Percentiles rank a stretch among this genome's conserved stretches.
Conservation (phyloP, 108 stramenopile species). For the Fistulifera pelliculosa region DNA sequence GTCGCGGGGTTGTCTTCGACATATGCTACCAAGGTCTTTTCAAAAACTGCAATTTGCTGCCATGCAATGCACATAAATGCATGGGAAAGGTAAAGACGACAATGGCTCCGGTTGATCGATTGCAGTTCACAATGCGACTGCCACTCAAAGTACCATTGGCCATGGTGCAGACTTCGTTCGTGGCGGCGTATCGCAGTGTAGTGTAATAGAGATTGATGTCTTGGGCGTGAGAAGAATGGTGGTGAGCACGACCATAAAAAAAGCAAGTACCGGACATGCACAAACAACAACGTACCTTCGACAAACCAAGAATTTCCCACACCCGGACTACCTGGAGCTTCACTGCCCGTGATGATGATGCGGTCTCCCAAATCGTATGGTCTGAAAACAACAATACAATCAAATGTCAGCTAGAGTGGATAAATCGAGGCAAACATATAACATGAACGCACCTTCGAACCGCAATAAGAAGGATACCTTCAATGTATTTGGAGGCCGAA, state of each 20-base stretch:
- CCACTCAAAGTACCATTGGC: constrained; percentile 51
- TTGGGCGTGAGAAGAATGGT: too few species aligned
- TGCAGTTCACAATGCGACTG: constrained; percentile 61
- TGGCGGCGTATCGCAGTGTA: constrained; percentile 46
- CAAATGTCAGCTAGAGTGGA: too few species aligned
- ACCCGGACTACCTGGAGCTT: constrained; percentile 9
- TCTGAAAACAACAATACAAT: constrained; percentile 15
- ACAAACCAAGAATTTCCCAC: constrained; percentile 61
- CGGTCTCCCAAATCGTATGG: constrained; percentile 81
- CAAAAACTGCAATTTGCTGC: constrained; percentile 40
- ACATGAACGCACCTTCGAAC: constrained; percentile 3
- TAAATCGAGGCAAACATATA: too few species aligned
- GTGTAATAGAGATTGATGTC: constrained; percentile 63
- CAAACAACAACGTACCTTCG: constrained; percentile 37
- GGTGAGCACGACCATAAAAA: not conserved
- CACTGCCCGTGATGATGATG: constrained; percentile 47
- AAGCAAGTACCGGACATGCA: not conserved
- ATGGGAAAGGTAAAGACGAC: constrained; percentile 32
- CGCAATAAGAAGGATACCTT: constrained; percentile 11
- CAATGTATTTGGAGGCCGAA: constrained; percentile 35
- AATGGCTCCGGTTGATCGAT: constrained; percentile 50
- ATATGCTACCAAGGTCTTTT: constrained; percentile 43
- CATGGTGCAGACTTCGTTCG: constrained; percentile 65
- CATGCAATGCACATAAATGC: constrained; percentile 32
- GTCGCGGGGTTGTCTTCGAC: constrained; percentile 47